phyloP scores from a whole-genome alignment of 1,139 yeast genomes.

The Geotrichum reessii region DNA sequence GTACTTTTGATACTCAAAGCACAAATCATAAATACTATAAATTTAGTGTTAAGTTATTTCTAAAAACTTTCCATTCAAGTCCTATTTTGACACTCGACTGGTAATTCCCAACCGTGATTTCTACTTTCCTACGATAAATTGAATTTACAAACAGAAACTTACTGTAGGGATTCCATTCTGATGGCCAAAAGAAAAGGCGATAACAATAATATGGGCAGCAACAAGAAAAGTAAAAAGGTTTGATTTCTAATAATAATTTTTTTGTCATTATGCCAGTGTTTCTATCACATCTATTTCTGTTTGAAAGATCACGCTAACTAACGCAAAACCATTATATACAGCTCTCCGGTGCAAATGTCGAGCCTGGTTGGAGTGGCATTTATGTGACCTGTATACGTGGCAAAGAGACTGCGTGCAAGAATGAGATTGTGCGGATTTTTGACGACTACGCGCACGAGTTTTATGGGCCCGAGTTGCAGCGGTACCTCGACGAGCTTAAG shows the following conservation, averaged over 20 bases:
- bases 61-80: too few species aligned
- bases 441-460: slow-evolving; percentile 39
- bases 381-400: slow-evolving; percentile 83
- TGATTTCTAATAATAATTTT: background rate
- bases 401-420: slow-evolving; percentile 66
- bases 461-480: slow-evolving; percentile 38
- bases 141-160: too few species aligned
- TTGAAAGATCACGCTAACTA: background rate
- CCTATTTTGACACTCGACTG: too few species aligned
- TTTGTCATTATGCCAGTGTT: background rate
- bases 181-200: background rate
- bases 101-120: too few species aligned
- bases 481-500: slow-evolving; percentile 45
- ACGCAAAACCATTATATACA: background rate
- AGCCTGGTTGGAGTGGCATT: slow-evolving; percentile 77
- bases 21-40: too few species aligned
- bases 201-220: background rate
- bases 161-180: background rate
- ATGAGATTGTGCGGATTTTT: slow-evolving; percentile 62
- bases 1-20: too few species aligned
- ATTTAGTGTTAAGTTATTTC: too few species aligned
- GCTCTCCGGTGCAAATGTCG: slow-evolving; percentile 35
- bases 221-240: background rate
- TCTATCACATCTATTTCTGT: too few species aligned
- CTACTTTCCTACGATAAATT: too few species aligned